Percentiles rank a stretch among this genome's conserved stretches.
These are phyloP conservation scores for Agaricus sinodeliciosus DNA, from an alignment of 768 basidiomycete species.

Conservation along the genomic window DNA sequence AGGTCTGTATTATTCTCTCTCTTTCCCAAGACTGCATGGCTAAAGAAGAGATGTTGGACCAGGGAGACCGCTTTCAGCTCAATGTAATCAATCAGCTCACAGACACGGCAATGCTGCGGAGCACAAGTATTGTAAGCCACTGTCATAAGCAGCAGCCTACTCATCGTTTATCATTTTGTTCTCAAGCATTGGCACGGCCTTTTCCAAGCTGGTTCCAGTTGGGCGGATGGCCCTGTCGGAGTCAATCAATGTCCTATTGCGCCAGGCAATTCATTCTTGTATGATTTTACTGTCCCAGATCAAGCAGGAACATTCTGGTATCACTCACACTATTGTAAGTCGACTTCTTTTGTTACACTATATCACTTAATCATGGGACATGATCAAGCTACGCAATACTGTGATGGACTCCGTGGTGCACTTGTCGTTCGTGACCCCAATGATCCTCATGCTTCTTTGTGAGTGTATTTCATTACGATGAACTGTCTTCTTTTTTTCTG, in stretches of 20 bases:
- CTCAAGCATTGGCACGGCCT: conserved; percentile 41
- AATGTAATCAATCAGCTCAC: conserved; percentile 41
- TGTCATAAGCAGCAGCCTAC: neutral
- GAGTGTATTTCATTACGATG: neutral
- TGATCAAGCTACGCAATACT: conserved; percentile 39
- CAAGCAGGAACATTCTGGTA: conserved; percentile 45
- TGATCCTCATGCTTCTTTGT: conserved; percentile 26
- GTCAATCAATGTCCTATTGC: conserved; percentile 38
- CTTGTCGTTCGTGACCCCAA: conserved; percentile 37
- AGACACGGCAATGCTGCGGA: conserved; percentile 41
- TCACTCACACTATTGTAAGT: conserved; percentile 26
- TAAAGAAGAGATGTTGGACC: neutral
- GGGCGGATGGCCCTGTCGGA: conserved; percentile 35
- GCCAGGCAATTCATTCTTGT: conserved; percentile 31
- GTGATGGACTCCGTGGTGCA: conserved; percentile 47
- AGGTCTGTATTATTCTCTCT: conserved; percentile 14
- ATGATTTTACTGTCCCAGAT: conserved; percentile 26
- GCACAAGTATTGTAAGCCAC: conserved; percentile 42
- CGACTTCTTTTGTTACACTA: neutral
- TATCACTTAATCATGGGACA: too few relatives aligned
- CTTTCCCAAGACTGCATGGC: neutral
- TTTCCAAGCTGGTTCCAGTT: conserved; percentile 27
- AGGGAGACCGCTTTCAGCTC: conserved; percentile 38
- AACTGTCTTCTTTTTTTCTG: too few relatives aligned
- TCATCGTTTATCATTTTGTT: neutral